Percentiles rank a stretch among this genome's conserved stretches.
These are phyloP conservation scores for Phytophthora palmivora DNA, from an alignment of 352 stramenopile species.

Conservation along the genomic window DNA sequence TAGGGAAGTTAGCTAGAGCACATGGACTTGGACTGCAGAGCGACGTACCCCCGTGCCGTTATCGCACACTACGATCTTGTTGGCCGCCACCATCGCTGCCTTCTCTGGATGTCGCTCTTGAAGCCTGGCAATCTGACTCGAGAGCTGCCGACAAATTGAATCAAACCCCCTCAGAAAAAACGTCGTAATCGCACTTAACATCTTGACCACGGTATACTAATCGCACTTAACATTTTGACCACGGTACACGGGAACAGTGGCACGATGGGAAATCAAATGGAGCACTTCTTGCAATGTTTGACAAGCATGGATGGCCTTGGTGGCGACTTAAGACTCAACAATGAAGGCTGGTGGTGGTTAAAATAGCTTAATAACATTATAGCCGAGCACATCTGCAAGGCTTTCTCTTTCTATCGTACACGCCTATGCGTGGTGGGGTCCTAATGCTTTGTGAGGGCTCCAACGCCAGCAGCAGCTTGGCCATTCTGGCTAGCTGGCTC, in stretches of 20 bases:
- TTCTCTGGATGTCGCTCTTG: not conserved
- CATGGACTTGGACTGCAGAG: not conserved
- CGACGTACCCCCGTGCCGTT: conserved; percentile 85
- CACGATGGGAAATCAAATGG: too few species aligned
- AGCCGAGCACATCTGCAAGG: conserved; percentile 1
- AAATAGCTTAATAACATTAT: conserved; percentile 44
- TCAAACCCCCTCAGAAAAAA: conserved; percentile 5
- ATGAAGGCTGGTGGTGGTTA: conserved; percentile 7
- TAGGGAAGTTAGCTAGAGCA: too few species aligned
- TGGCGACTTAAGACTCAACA: not conserved
- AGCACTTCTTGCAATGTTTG: too few species aligned
- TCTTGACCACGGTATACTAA: not conserved
- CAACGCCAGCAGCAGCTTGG: conserved; percentile 1
- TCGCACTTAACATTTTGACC: too few species aligned
- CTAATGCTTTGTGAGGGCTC: conserved; percentile 13
- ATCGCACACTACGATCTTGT: conserved; percentile 91
- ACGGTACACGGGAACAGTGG: too few species aligned
- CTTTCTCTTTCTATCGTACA: conserved; percentile 25
- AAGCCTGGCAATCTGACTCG: conserved; percentile 12
- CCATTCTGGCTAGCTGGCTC: conserved; percentile 2
- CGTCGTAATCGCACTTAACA: conserved; percentile 19
- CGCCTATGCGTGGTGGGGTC: conserved; percentile 3
- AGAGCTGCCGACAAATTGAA: conserved; percentile 17
- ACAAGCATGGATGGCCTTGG: too few species aligned
- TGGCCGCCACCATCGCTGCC: conserved; percentile 77